Conservation (phyloP, 345 rosid species). For the Syzygium aqueum region DNA sequence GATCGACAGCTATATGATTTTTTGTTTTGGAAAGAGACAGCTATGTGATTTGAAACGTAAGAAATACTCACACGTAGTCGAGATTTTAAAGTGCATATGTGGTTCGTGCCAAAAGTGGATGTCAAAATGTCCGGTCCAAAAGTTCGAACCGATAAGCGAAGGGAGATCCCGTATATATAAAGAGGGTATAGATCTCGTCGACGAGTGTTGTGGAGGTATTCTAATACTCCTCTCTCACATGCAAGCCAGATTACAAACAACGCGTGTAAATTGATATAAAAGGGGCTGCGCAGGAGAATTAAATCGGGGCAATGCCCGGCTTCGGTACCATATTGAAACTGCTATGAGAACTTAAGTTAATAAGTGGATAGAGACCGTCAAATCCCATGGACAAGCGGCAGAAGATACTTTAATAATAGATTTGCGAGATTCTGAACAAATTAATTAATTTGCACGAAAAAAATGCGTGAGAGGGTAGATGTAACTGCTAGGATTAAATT, state of each 20-base stretch:
- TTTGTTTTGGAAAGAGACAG: neutral
- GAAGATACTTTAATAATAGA: no score
- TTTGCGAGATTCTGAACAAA: no score
- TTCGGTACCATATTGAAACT: neutral
- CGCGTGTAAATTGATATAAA: neutral
- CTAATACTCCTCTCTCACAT: neutral
- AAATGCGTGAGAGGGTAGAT: no score
- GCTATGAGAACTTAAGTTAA: neutral
- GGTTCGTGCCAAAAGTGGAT: neutral
- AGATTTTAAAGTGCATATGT: neutral
- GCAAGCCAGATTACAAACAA: neutral
- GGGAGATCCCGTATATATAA: neutral
- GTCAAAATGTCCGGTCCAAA: neutral
- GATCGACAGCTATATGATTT: neutral
- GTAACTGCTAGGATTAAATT: neutral
- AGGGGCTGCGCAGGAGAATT: neutral
- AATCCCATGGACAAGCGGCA: no score
- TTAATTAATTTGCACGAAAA: no score
- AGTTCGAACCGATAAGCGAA: rapidly evolving
- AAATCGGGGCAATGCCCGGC: rapidly evolving
- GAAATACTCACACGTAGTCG: neutral
- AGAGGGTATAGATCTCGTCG: neutral
- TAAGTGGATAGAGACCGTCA: neutral
- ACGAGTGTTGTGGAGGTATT: neutral
- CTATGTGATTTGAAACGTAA: neutral